These are phyloP conservation scores for Haplosporangium sp. DNA, from an alignment of 371 early-diverging fungal species.

Conservation along the genomic window DNA sequence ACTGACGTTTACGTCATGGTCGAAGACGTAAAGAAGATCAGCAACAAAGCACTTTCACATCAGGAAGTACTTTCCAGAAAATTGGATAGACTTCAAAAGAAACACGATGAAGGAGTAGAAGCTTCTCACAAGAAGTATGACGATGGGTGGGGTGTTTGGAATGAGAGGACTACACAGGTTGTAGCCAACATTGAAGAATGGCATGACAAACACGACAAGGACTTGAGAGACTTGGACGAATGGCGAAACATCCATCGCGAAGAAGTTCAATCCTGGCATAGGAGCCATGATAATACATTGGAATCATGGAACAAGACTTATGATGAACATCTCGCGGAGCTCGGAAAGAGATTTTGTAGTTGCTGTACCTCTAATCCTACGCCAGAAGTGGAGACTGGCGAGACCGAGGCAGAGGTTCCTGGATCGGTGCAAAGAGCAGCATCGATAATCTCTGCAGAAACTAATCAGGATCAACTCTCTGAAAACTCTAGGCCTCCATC, in stretches of 20 bases:
- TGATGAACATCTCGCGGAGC: conserved; percentile 1
- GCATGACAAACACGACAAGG: conserved; percentile 19
- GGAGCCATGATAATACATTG: background rate
- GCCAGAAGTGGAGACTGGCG: background rate
- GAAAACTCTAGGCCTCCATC: background rate
- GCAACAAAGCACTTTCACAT: conserved; percentile 4
- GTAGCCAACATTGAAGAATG: background rate
- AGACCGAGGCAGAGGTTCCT: background rate
- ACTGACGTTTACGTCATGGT: conserved; percentile 1
- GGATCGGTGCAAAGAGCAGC: background rate
- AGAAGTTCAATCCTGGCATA: conserved; percentile 14
- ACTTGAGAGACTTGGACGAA: conserved; percentile 1
- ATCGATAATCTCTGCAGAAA: too few relatives aligned
- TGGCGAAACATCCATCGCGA: conserved; percentile 4
- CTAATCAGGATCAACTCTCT: too few relatives aligned
- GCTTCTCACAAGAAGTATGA: conserved; percentile 9
- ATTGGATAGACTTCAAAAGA: conserved; percentile 18
- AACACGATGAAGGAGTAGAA: conserved; percentile 12
- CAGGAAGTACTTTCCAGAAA: conserved; percentile 13
- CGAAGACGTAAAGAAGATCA: conserved; percentile 16
- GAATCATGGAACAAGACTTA: conserved; percentile 17
- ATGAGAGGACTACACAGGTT: background rate
- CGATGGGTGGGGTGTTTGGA: conserved; percentile 7
- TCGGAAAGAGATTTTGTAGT: conserved; percentile 4
- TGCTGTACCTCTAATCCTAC: conserved; percentile 2